Evolutionary conservation across 306 rosid species (phyloP), one percentile per base, ranked within the genome.

Genomic region (Malus fusca): DNA sequence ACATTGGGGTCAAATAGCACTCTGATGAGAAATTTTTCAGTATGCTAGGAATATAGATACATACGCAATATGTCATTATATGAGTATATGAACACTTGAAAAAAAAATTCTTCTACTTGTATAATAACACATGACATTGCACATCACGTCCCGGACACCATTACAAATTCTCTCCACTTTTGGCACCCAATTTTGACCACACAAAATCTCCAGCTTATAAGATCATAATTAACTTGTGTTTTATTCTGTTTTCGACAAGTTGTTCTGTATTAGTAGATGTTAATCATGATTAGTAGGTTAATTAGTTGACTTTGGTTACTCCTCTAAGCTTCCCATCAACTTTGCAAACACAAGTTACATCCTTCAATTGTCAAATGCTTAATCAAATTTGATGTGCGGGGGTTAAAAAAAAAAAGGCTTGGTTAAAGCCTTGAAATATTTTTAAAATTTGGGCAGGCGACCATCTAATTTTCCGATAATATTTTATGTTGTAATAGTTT

Each of bases 171-270:
- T 35, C 40, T 35, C 48, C 2, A 70, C 35, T 52, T 28, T 51
- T 18, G 44, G 77, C 82, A 82, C 75, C 73, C 79, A 6, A 23
- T 75, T 51, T 87, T 82, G 91, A 80, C 81, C 59, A 10, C 11
- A 8, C 5, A 8, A 35, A 9, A 6, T 3, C 4, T 37, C 35
- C 30, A 30, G 8, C 21, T 51, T 18, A 4, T 17, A 4, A 30
- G 10, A 11, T 26, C 8, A 23, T 14, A 23, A 61, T 61, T n/a
- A 4, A 14, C 17, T 25, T 26, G 8, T 61, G 28, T 26, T 26
- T 61, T 26, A 26, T 61, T 26, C 18, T 2, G 4, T 61, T 26
- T 61, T 28, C 4, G 66, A 26, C 5, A 4, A 26, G 19, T 61
- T 61, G 17, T 22, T 59, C 0, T 59, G 31, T 23, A 25, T 59